Percentiles rank a stretch among this genome's conserved stretches.
Conservation (phyloP, 2,329 filamentous ascomycete species). For the Stachybotrys chartarum region DNA sequence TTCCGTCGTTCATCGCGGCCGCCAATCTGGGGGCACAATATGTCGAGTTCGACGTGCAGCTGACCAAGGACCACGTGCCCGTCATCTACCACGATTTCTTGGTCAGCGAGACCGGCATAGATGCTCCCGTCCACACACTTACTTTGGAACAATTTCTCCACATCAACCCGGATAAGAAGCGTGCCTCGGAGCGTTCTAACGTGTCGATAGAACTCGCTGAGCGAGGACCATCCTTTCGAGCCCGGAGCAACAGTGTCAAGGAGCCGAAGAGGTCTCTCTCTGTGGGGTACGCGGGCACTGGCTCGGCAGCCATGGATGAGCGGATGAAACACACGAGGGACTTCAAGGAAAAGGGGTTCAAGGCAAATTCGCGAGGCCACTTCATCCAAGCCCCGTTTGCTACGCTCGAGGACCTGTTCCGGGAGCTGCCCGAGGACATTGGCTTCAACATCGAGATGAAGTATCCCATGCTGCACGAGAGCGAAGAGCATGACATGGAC, state of each 20-base stretch:
- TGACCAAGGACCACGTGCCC: slow-evolving; percentile 97
- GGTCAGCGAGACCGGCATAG: slow-evolving; percentile 94
- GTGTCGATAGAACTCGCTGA: slow-evolving; percentile 24
- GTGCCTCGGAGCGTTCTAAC: slow-evolving; percentile 5
- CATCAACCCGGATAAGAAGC: slow-evolving; percentile 55
- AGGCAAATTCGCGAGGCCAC: slow-evolving; percentile 87
- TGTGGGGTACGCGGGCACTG: slow-evolving; percentile 41
- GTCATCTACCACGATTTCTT: slow-evolving; percentile 99
- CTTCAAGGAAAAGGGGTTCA: slow-evolving; percentile 91
- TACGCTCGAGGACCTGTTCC: slow-evolving; percentile 89
- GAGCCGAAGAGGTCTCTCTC: slow-evolving; percentile 44
- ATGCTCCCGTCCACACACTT: slow-evolving; percentile 90
- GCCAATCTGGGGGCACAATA: slow-evolving; percentile 81
- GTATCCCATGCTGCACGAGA: slow-evolving; percentile 96
- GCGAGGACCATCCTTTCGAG: slow-evolving; percentile 16
- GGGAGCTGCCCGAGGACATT: slow-evolving; percentile 69
- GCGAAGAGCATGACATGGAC: slow-evolving; percentile 93
- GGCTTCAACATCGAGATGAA: slow-evolving; percentile 99
- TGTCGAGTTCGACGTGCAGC: slow-evolving; percentile 79
- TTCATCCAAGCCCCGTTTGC: slow-evolving; percentile 96
- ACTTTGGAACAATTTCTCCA: slow-evolving; percentile 95
- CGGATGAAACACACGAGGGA: slow-evolving; percentile 96
- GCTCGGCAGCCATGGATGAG: slow-evolving; percentile 49
- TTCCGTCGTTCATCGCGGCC: slow-evolving; percentile 92
- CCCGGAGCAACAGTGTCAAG: slow-evolving; percentile 30